A percentile compares a stretch with the other conserved stretches of the same genome.
Evolutionary conservation across 805 yeast species (phyloP).

Genomic region (Wickerhamomyces pijperi): DNA sequence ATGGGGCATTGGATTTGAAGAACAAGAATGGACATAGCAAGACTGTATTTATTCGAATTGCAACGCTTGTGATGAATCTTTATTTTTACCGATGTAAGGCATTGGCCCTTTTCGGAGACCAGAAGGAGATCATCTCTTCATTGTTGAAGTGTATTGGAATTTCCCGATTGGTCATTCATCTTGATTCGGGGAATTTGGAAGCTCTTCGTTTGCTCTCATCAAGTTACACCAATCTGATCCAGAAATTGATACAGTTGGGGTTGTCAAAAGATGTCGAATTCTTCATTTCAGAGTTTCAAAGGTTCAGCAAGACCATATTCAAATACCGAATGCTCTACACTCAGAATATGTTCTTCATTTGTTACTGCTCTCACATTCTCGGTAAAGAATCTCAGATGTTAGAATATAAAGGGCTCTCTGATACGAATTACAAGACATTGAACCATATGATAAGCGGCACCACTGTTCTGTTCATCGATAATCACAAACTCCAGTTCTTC

Average conservation of each 20-base stretch:
- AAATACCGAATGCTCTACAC: slow-evolving; percentile 5
- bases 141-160: slow-evolving; percentile 40
- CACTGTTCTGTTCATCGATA: slow-evolving; percentile 9
- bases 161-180: slow-evolving; percentile 40
- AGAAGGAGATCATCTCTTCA: slow-evolving; percentile 21
- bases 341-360: slow-evolving; percentile 14
- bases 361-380: slow-evolving; percentile 9
- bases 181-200: slow-evolving; percentile 18
- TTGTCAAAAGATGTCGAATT: slow-evolving; percentile 46
- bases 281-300: slow-evolving; percentile 36
- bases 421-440: slow-evolving; percentile 8
- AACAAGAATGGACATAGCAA: slow-evolving; percentile 7
- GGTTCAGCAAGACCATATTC: slow-evolving; percentile 11
- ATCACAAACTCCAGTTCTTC: slow-evolving; percentile 14
- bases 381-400: slow-evolving; percentile 8
- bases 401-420: slow-evolving; percentile 5
- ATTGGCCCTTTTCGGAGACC: slow-evolving; percentile 11
- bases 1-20: slow-evolving; percentile 4
- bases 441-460: slow-evolving; percentile 1
- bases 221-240: slow-evolving; percentile 29
- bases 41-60: slow-evolving; percentile 4
- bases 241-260: slow-evolving; percentile 36
- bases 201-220: slow-evolving; percentile 24
- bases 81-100: slow-evolving; percentile 10
- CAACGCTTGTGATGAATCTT: slow-evolving; percentile 8